These are phyloP conservation scores for Penicillium sp. DNA, from an alignment of 2,329 filamentous ascomycete species.

Conservation along the genomic window DNA sequence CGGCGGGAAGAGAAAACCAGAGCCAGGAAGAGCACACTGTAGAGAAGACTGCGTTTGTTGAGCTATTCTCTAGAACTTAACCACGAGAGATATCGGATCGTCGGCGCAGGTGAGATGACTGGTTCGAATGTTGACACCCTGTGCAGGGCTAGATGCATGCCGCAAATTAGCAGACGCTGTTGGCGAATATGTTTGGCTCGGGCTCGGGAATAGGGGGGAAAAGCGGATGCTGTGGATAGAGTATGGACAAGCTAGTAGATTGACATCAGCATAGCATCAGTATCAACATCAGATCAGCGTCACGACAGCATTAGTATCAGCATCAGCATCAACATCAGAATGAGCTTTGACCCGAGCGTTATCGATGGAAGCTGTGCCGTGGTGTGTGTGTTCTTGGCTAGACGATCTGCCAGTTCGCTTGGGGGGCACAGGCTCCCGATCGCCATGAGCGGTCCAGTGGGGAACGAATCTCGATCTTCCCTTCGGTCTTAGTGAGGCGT, in stretches of 20 bases:
- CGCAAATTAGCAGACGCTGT: constrained; percentile 14
- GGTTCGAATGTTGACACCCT: constrained; percentile 13
- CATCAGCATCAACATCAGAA: not conserved
- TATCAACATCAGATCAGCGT: not conserved
- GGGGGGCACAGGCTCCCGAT: constrained; percentile 14
- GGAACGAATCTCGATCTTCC: constrained; percentile 13
- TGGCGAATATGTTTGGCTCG: constrained; percentile 11
- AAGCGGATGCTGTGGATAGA: not conserved
- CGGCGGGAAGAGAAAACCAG: not conserved
- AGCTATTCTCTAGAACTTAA: not conserved
- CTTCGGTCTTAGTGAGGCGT: constrained; percentile 6
- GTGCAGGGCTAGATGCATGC: constrained; percentile 11
- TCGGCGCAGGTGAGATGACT: not conserved
- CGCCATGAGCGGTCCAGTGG: constrained; percentile 11
- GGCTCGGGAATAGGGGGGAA: not conserved
- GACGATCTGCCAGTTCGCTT: constrained; percentile 14
- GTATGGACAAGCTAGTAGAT: not conserved
- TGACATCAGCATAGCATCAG: not conserved
- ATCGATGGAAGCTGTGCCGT: not conserved
- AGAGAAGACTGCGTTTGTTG: not conserved
- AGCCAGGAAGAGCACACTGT: not conserved
- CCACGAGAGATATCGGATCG: not conserved
- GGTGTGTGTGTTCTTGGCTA: not conserved
- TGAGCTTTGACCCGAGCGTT: not conserved
- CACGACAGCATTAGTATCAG: too few species aligned